Evolutionary conservation across 805 yeast species (phyloP).

Genomic region (Zygoascus ofunaensis): DNA sequence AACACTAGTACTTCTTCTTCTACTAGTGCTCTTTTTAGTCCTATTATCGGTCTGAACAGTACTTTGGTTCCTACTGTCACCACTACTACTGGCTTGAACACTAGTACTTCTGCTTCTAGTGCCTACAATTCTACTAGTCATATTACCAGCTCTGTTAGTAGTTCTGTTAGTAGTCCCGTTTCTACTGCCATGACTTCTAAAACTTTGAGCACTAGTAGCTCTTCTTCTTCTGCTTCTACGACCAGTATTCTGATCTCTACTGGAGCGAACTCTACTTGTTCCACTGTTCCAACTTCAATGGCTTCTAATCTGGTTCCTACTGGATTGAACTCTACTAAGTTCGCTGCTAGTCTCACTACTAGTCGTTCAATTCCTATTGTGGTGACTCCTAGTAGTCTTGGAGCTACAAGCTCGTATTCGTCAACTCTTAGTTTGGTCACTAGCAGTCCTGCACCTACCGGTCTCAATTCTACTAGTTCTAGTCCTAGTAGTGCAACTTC

Average conservation of each 20-base stretch:
- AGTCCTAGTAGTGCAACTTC: neutral
- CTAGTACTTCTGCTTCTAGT: neutral
- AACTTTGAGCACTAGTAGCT: neutral
- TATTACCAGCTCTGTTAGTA: neutral
- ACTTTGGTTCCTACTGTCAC: neutral
- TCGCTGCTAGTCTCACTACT: neutral
- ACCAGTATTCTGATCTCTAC: neutral
- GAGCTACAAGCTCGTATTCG: neutral
- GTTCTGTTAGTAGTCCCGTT: neutral
- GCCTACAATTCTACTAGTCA: neutral
- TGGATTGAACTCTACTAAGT: neutral
- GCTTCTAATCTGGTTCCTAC: neutral
- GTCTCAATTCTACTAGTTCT: neutral
- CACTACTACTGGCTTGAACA: neutral
- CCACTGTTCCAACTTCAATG: neutral
- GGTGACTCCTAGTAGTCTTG: neutral
- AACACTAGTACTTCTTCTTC: neutral
- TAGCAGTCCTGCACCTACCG: neutral
- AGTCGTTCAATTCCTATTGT: neutral
- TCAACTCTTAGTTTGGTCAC: too few relatives aligned
- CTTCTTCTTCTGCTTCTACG: neutral
- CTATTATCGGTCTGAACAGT: neutral
- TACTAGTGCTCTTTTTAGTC: neutral
- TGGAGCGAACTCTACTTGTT: neutral
- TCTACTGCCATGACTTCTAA: neutral